Base-by-base conservation (phyloP, 352 stramenopile genomes). In the Globisporangium viniferum region DNA sequence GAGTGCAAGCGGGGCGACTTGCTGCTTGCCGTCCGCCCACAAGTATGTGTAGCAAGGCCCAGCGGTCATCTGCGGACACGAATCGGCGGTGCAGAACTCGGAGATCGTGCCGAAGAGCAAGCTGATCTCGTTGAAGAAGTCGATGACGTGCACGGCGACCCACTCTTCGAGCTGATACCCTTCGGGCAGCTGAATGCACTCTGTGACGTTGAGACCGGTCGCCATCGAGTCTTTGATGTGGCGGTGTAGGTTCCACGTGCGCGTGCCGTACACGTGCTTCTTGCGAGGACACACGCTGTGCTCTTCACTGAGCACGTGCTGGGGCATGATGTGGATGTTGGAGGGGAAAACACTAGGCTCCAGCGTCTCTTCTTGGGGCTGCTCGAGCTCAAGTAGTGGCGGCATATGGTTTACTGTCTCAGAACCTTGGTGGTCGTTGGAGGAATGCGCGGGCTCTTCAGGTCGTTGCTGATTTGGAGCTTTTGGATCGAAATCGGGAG, bases 101-200 rank as follows among this genome's bases (percentile, higher is more conserved):
- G 84, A 90, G 35, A 97, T 86, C 29, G 94, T 96, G 41, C 90
- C 91, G 70, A 93, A 98, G 9, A 98, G 76, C 64, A 98, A 71
- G 27, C 81, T 96, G 57, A 98, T 81, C 70, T 98, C 93, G 69
- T 98, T 98, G 82, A 95, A 98, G 61, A 98, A 98, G 77, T 98
- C 93, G 35, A 98, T 76, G 18, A 83, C 80, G 70, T 93, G 86
- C 7, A 93, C 83, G 2, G 82, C 76, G 59, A 93, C 74, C 86
- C 86, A 93, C 58, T 93, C 83, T 29, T 89, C 73, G 20, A 84
- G 73, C 41, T 77, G 63, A 59, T 79, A 91, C 0, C 82, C 84
- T 2, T 91, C 82, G 1, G 83, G 86, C 15, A 93, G 71, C 29
- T 83, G 81, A 35, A 93, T 82, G 41, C 80, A 87, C 35, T 93